A percentile compares a stretch with the other conserved stretches of the same genome.
phyloP scores from a whole-genome alignment of 2,329 filamentous ascomycete genomes.

The Elsinoe fawcettii region DNA sequence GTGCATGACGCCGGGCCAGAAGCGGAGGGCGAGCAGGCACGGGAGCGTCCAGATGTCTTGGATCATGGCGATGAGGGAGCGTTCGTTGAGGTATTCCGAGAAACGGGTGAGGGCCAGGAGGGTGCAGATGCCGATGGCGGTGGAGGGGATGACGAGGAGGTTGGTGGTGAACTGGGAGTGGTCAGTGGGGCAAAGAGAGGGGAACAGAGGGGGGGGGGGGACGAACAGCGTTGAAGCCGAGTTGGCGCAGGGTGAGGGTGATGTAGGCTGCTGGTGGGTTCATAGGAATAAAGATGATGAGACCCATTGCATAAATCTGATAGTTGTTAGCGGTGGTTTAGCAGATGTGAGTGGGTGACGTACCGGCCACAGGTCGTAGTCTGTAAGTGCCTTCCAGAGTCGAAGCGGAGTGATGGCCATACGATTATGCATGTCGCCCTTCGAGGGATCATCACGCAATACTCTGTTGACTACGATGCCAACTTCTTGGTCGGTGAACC shows the following conservation, averaged over 20 bases:
- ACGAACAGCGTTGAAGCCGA: constrained; percentile 41
- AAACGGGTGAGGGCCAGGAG: constrained; percentile 45
- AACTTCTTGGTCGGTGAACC: constrained; percentile 61
- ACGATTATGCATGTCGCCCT: constrained; percentile 53
- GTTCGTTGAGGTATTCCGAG: constrained; percentile 44
- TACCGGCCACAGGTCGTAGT: constrained; percentile 49
- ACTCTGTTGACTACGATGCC: constrained; percentile 56
- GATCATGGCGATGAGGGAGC: constrained; percentile 40
- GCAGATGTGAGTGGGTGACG: constrained; percentile 16
- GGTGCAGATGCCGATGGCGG: constrained; percentile 34
- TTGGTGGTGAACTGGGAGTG: constrained; percentile 52
- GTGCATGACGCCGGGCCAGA: constrained; percentile 23
- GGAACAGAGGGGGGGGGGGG: not conserved
- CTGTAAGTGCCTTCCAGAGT: constrained; percentile 47
- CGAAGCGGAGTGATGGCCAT: constrained; percentile 44
- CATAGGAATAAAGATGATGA: constrained; percentile 48
- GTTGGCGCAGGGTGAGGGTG: constrained; percentile 49
- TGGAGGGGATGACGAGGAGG: constrained; percentile 50
- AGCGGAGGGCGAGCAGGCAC: constrained; percentile 32
- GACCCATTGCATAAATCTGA: constrained; percentile 43
- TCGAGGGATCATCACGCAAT: constrained; percentile 50
- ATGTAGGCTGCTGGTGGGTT: constrained; percentile 47
- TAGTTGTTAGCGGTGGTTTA: not conserved
- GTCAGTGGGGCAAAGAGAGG: not conserved
- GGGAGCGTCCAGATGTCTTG: constrained; percentile 35